These are phyloP conservation scores for Hypsizygus marmoreus DNA, from an alignment of 768 basidiomycete genomes.

Conservation along the genomic window DNA sequence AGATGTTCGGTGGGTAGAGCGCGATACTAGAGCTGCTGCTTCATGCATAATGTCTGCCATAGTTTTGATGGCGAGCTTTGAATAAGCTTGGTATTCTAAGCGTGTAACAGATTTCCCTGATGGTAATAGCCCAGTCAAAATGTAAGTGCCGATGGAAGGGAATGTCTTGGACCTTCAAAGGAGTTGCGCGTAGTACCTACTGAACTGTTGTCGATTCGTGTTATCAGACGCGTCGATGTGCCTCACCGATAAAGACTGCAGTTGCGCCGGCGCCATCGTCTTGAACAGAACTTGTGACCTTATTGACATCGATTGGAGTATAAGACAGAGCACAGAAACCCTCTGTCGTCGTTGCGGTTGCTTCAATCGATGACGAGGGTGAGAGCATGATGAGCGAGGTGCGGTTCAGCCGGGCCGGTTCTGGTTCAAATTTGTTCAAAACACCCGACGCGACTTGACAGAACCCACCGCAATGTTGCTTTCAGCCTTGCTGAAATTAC, in stretches of 20 bases:
- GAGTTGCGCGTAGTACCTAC: slow-evolving; percentile 79
- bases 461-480: background rate
- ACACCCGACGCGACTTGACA: too few species aligned
- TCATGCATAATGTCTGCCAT: slow-evolving; percentile 60
- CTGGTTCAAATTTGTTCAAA: background rate
- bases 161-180: slow-evolving; percentile 62
- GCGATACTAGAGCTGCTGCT: slow-evolving; percentile 41
- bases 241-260: slow-evolving; percentile 70
- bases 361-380: slow-evolving; percentile 43
- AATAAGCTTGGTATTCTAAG: slow-evolving; percentile 84
- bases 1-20: slow-evolving; percentile 42
- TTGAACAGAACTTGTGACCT: slow-evolving; percentile 62
- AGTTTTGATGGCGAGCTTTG: slow-evolving; percentile 77
- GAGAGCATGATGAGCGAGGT: slow-evolving; percentile 10
- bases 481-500: too few species aligned
- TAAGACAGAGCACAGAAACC: slow-evolving; percentile 64
- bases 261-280: slow-evolving; percentile 71
- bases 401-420: background rate
- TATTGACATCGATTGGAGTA: slow-evolving; percentile 52
- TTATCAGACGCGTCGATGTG: background rate
- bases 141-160: background rate
- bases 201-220: background rate
- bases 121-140: background rate
- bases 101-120: slow-evolving; percentile 70
- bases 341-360: slow-evolving; percentile 39